Base-by-base conservation (phyloP, 148 eudicot species). In the Simmondsia chinensis region DNA sequence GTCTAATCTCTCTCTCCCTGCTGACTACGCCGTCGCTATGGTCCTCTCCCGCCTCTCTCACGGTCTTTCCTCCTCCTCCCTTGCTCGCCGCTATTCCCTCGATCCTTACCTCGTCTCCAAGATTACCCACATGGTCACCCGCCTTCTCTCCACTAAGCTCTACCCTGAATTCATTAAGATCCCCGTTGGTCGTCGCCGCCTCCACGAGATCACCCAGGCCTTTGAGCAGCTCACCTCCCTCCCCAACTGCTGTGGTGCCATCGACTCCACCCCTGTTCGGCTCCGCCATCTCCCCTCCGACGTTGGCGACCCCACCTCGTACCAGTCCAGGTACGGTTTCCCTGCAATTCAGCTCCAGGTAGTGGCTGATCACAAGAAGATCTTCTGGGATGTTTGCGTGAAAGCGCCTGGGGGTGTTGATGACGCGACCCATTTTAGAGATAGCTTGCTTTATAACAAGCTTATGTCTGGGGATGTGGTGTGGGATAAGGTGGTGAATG, bases 361-460 rank as follows among this genome's bases (percentile, higher is more conserved):
- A 10, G 95, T 89, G 10, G 81, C 95, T 2, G 97, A 88, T 63
- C 87, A 78, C 49, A 89, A 76, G 74, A 89, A 89, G 72, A 61
- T 84, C 20, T 89, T 89, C 37, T 89, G 97, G 97, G 97, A 89
- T 54, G 97, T 84, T 20, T 89, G 97, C 43, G 95, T 89, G 11
- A 89, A 84, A 45, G 87, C 91, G 0, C 95, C 97, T 0, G 97
- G 95, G 3, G 80, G 77, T 20, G 69, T 69, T 37, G 84, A 80
- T 47, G 94, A 89, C 59, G 77, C 93, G 0, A 65, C 83, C 20
- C 97, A 89, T 65, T 76, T 89, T 33, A 69, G 97, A 54, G 97
- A 89, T 43, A 78, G 93, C 58, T 59, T 76, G 48, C 53, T 89
- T 44, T 89, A 84, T 52, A 74, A 84, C 50, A 61, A 78, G 66